Evolutionary conservation across 2,329 filamentous ascomycete species (phyloP), one percentile per base, ranked within the genome.

Genomic region (Arthrobotrys pseudoclavata): DNA sequence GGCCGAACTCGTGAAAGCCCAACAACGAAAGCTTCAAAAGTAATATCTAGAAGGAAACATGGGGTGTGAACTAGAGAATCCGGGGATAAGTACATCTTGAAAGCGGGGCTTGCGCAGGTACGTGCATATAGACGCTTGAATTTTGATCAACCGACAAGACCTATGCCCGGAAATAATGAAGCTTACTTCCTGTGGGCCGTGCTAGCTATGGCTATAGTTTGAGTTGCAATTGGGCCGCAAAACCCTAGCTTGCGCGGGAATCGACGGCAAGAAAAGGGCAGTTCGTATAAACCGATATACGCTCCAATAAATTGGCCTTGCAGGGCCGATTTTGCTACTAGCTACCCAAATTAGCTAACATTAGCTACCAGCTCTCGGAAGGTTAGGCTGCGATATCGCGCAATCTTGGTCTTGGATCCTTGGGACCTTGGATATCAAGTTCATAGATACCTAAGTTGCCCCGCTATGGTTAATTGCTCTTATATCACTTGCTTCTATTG

Each of bases 331-430:
- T 62, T 20, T 53, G 31, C 57, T 48, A 62, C 37, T 26, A 57
- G 34, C 45, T 50, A 50, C 34, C 61, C 20, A 70, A 70, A 18
- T 40, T 40, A 34, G 31, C 29, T 31, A 31, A 31, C 29, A 31
- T 7, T 31, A 57, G 40, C 22, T 37, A 34, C 34, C 48, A 7
- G 40, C 18, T 29, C 60, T 31, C 34, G 22, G 22, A 9, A 15
- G n/a, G 34, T 24, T 76, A 76, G 71, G 71, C 71, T 76, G 31
- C 71, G 71, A 76, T 63, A 64, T 76, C 53, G 50, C 71, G 71
- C 55, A 76, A 76, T 76, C 64, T 68, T 66, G 64, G 47, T 45
- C 31, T 52, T 74, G 37, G 57, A 61, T 61, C 12, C 60, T 63
- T 55, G 50, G 50, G 61, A 34, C 42, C 29, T 68, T 68, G 64